Conservation (phyloP, 1,284 basidiomycete genomes). For the Ustilago xerochloae region DNA sequence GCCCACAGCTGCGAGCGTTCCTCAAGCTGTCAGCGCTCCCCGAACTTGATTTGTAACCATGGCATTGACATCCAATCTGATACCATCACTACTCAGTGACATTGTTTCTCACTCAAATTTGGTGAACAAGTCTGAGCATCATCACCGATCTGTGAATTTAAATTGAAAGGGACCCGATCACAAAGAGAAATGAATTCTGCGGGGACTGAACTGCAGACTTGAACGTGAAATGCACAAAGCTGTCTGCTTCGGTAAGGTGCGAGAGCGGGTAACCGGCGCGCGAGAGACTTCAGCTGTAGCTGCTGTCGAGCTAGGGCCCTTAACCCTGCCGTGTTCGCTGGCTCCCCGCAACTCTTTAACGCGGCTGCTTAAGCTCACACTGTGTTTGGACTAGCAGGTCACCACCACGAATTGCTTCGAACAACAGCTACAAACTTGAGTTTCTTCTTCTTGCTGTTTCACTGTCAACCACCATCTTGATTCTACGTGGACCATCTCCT, state of each 20-base stretch:
- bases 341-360: not conserved
- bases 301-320: not conserved
- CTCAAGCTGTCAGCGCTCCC: constrained; percentile 29
- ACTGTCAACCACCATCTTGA: not conserved
- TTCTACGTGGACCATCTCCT: too few relatives aligned
- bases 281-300: not conserved
- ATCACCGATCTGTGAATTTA: too few relatives aligned
- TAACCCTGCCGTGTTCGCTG: not conserved
- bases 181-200: too few relatives aligned
- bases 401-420: not conserved
- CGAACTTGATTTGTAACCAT: constrained; percentile 17
- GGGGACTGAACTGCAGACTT: not conserved
- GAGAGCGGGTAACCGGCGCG: constrained; percentile 14
- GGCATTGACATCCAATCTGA: not conserved
- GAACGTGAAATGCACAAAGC: constrained; percentile 39
- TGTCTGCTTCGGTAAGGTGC: constrained; percentile 35
- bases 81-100: not conserved
- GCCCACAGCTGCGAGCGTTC: too few relatives aligned
- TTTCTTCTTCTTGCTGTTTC: constrained; percentile 4
- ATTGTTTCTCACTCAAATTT: too few relatives aligned
- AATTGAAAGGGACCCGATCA: too few relatives aligned
- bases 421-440: not conserved
- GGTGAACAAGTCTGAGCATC: too few relatives aligned
- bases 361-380: not conserved
- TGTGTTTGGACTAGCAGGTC: not conserved